Evolutionary conservation across 495 filamentous ascomycete genomes (phyloP), one percentile per base, ranked within the genome.

Genomic region (Aspergillus egyptiacus): DNA sequence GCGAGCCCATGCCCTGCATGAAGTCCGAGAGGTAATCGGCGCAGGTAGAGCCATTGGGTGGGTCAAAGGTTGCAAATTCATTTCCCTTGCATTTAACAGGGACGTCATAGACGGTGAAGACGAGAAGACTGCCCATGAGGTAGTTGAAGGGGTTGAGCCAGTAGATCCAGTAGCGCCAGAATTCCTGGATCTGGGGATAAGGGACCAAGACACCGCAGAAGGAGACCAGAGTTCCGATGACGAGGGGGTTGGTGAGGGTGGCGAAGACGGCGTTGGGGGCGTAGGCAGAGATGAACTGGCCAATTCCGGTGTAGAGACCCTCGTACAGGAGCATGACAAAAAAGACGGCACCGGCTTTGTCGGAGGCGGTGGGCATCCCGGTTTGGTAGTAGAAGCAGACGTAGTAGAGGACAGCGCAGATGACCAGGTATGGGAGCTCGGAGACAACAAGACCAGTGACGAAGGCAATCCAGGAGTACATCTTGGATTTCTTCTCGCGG

Each of bases 141-240:
- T 89, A 88, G 14, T 80, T 84, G 57, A 87, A 80, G 6, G 86
- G 84, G 25, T 81, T 83, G 52, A 86, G 64, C 46, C 74, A 81
- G 65, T 88, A 88, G 53, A 85, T 83, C 85, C 84, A 88, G 76
- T 88, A 89, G 14, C 77, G 68, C 50, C 84, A 85, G 48, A 86
- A 74, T 3, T 63, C 76, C 22, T 73, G 67, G 20, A 85, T 83
- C 41, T 72, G 63, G 1, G 40, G 41, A 37, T 71, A 73, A 46
- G 74, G 73, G 38, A 69, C 72, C 51, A 85, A 69, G 22, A 73
- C 74, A 54, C 74, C 76, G 50, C 81, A 82, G 59, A 81, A 75
- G 44, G 77, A 76, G 50, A 67, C 73, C 55, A 86, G 73, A 15
- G 76, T 77, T 56, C 78, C 80, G 43, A 78, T 60, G 46, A 84